A percentile compares a stretch with the other conserved stretches of the same genome.
phyloP scores from a whole-genome alignment of 163 green algal genomes.

The Chlamydomonas reinhardtii region DNA sequence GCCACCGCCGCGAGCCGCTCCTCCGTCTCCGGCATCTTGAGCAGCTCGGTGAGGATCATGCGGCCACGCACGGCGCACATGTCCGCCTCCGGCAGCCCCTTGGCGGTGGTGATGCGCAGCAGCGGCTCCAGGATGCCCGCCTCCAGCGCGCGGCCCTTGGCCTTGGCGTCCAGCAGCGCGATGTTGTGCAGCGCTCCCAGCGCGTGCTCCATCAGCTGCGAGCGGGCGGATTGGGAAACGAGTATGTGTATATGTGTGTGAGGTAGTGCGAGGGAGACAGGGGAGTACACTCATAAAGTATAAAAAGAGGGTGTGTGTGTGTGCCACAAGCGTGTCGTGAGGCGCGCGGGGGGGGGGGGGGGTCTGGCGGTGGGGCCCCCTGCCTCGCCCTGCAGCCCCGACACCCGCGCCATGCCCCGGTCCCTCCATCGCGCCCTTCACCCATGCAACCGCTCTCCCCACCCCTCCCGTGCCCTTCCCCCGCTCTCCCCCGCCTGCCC shows the following conservation, averaged over 20 bases:
- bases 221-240: too few species aligned
- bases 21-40: conserved; percentile 49
- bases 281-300: too few species aligned
- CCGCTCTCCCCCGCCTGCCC: neutral
- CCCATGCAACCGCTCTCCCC: too few species aligned
- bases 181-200: conserved; percentile 61
- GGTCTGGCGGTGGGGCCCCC: too few species aligned
- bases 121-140: conserved; percentile 49
- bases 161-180: conserved; percentile 55
- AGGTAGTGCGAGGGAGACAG: too few species aligned
- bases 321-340: too few species aligned
- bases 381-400: too few species aligned
- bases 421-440: too few species aligned
- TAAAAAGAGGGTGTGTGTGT: too few species aligned
- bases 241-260: neutral
- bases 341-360: too few species aligned
- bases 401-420: too few species aligned
- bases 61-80: conserved; percentile 46
- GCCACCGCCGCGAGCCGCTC: conserved; percentile 31
- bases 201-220: conserved; percentile 50
- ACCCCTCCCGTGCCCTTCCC: too few species aligned
- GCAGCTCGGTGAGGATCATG: conserved; percentile 53
- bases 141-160: conserved; percentile 48
- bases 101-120: conserved; percentile 37
- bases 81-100: conserved; percentile 21